Base-by-base conservation (phyloP, 2,329 filamentous ascomycete species). In the Lasiodiplodia gonubiensis region DNA sequence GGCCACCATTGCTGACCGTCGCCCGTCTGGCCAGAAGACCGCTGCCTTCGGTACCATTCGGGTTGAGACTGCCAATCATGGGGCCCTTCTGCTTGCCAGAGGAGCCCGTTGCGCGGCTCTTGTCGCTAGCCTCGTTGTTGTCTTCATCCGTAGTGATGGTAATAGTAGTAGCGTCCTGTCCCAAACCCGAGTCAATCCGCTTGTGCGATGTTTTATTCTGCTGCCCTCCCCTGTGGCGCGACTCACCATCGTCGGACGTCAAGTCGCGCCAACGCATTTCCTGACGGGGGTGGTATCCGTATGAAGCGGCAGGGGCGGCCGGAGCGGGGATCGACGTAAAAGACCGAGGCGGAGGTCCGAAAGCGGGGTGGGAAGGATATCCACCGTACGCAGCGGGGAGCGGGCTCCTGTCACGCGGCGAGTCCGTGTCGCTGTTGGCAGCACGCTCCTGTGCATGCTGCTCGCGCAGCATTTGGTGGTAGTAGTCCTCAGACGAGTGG, bases 381-480 rank as follows among this genome's bases (percentile, higher is more conserved):
- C 18, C 42, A n/a, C 53, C 53, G 53, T 55, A 55, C 11, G 53
- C 18, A 2, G 59, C 27, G 12, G 46, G 39, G 4, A 51, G 7
- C n/a, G 59, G 59, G 46, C 55, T 48, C 39, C 48, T 60, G 39
- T 30, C 55, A 25, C 42, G 18, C 42, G 46, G 46, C 10, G 25
- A 27, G 18, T 61, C 57, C 39, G 39, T 49, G 42, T 48, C 57
- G 27, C 39, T 61, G 42, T 33, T 30, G 27, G 42, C 59, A 37
- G 23, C 21, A 4, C 42, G 59, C 27, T 63, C 59, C 27, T 51
- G 59, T 5, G 60, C 35, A n/a, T 48, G 64, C 30, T 66, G 64
- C 51, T 59, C 52, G 39, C 52, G 64, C 23, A 57, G 65, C 16
- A 30, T 42, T 18, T 67, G 54, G 65, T 67, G 65, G 65, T 61